Evolutionary conservation across 257 asterid species (phyloP), one percentile per base, ranked within the genome.

Genomic region (Cinchona pubescens): DNA sequence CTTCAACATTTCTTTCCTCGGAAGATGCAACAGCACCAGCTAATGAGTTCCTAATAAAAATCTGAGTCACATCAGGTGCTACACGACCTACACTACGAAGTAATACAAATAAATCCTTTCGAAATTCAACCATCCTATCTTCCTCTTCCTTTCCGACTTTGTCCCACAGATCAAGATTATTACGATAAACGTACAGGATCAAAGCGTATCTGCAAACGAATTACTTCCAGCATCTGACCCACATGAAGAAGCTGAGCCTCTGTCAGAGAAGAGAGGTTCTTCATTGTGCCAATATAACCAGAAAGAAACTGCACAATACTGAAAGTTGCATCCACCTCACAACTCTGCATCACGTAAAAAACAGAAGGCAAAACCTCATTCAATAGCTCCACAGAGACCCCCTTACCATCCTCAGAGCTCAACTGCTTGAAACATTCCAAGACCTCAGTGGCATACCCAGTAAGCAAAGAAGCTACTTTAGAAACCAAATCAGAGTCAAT

Each of bases 291-390:
- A 76, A 92, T 93, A 81, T 95, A 95, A 60, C 76, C 90, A 37
- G 96, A 91, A 62, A 95, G 96, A 85, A 95, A 95, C 82, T 92
- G 98, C 80, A 92, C 89, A 66, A 85, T 79, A 85, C 91, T 91
- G 85, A 90, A 88, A 27, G 91, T 79, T 7, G 87, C 80, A 83
- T 92, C 97, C 60, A 80, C 85, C 62, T 95, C 96, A 75, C 88
- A 86, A 67, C 82, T 84, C 83, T 88, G 94, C 81, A 91, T 88
- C 62, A 88, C 87, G 76, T 87, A 83, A 77, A 95, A 95, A 69
- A 95, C 89, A 2, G 97, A 91, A 29, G 99, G 99, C 46, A 95
- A 78, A 83, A 90, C 99, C 84, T 93, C 98, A 79, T 95, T 92
- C 48, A 92, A 73, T 66, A 95, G 87, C 55, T 91, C 96, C 75